Percentiles rank a stretch among this genome's conserved stretches.
Conservation (phyloP, 208 protist species). For the Leishmania aethiopica region DNA sequence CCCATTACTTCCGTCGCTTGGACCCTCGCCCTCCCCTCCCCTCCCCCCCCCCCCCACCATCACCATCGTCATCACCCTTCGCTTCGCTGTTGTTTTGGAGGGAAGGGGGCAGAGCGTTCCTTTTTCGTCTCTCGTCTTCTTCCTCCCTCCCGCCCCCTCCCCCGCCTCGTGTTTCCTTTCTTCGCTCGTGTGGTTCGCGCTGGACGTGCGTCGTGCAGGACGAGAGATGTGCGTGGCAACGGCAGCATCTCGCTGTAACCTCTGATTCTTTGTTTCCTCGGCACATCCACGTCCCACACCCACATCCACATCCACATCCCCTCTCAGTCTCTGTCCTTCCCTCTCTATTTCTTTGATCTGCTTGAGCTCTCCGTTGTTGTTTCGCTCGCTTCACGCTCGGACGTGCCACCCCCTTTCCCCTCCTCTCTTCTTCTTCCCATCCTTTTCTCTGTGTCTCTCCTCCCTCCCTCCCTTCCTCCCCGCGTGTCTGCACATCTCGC, state of each 20-base stretch:
- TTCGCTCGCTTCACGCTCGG: not conserved
- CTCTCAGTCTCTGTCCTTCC: not conserved
- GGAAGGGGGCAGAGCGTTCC: no score
- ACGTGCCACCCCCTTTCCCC: not conserved
- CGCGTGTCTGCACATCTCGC: not conserved
- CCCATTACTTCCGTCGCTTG: not conserved
- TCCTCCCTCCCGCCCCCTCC: not conserved
- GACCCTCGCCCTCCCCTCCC: no score
- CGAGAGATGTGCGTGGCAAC: not conserved
- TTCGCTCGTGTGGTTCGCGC: no score
- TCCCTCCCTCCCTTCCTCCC: not conserved
- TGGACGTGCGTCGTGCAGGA: no score
- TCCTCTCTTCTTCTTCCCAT: not conserved
- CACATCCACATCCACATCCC: not conserved
- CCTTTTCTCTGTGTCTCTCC: no score
- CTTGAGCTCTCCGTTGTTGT: not conserved
- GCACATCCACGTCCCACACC: not conserved
- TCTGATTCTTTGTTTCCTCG: not conserved
- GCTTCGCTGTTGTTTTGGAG: no score
- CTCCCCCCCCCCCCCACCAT: no score
- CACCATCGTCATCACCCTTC: not conserved
- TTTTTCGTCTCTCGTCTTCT: not conserved
- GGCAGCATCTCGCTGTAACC: not conserved
- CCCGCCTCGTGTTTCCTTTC: no score
- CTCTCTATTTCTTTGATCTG: not conserved